Evolutionary conservation across 371 early-diverging fungal genomes (phyloP).

Genomic region (Blyttiomyces sp.): DNA sequence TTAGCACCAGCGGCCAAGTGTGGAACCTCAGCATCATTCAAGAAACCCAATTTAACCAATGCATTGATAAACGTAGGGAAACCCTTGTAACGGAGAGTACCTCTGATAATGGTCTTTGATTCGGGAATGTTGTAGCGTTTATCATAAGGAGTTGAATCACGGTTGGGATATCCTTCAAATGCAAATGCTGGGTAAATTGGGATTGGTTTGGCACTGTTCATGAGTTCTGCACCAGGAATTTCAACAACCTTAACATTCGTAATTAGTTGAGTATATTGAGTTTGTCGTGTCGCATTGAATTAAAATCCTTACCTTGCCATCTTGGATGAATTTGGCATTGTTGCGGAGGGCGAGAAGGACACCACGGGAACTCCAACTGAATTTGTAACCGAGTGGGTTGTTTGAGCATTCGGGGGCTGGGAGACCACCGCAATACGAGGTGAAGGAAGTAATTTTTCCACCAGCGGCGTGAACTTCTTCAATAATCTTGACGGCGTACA

Average conservation of each 20-base stretch:
- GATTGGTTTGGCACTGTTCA: slow-evolving; percentile 61
- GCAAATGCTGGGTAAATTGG: slow-evolving; percentile 73
- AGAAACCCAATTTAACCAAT: slow-evolving; percentile 87
- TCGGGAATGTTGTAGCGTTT: slow-evolving; percentile 94
- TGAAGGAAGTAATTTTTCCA: slow-evolving; percentile 67
- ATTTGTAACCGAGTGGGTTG: slow-evolving; percentile 88
- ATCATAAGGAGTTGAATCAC: slow-evolving; percentile 93
- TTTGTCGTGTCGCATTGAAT: too few species aligned
- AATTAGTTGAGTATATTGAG: too few species aligned
- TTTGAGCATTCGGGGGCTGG: slow-evolving; percentile 86
- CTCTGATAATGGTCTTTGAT: slow-evolving; percentile 91
- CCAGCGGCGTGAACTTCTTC: slow-evolving; percentile 73
- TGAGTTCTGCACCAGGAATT: slow-evolving; percentile 46
- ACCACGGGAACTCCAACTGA: slow-evolving; percentile 85
- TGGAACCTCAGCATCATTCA: slow-evolving; percentile 71
- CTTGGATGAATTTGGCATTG: slow-evolving; percentile 72
- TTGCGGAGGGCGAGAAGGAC: slow-evolving; percentile 81
- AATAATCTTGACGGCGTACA: slow-evolving; percentile 96
- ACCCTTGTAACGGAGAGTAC: slow-evolving; percentile 91
- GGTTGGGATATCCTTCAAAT: slow-evolving; percentile 92
- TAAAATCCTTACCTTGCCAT: slow-evolving; percentile 56
- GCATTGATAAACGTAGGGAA: slow-evolving; percentile 90
- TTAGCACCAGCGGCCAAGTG: slow-evolving; percentile 47
- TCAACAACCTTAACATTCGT: slow-evolving; percentile 30
- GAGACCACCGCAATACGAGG: slow-evolving; percentile 88